Percentiles rank a stretch among this genome's conserved stretches.
Conservation (phyloP, 2,329 filamentous ascomycete genomes). For the Phaeosphaeriaceae sp. region DNA sequence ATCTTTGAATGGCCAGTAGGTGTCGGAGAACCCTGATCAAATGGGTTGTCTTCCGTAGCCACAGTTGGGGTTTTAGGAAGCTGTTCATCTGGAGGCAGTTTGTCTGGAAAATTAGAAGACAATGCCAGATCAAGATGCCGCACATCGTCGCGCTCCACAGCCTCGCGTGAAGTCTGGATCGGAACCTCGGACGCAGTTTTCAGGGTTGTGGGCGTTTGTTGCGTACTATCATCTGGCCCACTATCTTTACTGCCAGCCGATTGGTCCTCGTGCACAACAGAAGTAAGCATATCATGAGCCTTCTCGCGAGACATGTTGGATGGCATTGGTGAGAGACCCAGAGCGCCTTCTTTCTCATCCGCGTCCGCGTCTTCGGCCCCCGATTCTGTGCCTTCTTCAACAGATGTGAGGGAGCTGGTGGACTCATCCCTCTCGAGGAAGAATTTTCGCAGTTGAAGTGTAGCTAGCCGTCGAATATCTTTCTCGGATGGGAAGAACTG, state of each 20-base stretch:
- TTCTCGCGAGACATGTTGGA: constrained; percentile 65
- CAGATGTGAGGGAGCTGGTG: constrained; percentile 73
- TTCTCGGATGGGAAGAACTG: constrained; percentile 95
- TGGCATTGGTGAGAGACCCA: constrained; percentile 42
- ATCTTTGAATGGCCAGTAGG: constrained; percentile 37
- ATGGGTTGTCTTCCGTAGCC: constrained; percentile 21
- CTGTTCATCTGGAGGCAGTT: constrained; percentile 26
- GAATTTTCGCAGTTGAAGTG: constrained; percentile 91
- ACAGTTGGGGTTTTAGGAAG: constrained; percentile 35
- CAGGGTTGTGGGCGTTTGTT: constrained; percentile 15
- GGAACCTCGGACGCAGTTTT: constrained; percentile 22
- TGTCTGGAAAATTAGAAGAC: constrained; percentile 48
- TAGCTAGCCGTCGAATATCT: constrained; percentile 90
- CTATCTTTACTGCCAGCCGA: constrained; percentile 25
- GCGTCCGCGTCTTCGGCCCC: constrained; percentile 37
- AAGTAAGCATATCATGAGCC: constrained; percentile 68
- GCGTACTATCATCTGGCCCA: constrained; percentile 9
- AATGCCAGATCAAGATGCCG: constrained; percentile 68
- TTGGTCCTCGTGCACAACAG: constrained; percentile 70
- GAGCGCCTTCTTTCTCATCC: constrained; percentile 39
- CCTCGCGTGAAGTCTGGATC: constrained; percentile 41
- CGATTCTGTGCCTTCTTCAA: constrained; percentile 68
- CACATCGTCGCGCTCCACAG: constrained; percentile 60
- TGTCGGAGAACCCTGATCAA: constrained; percentile 38
- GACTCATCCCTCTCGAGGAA: constrained; percentile 88